These are phyloP conservation scores for Hyphopichia pseudoburtonii DNA, from an alignment of 1,139 yeast species.

Conservation along the genomic window DNA sequence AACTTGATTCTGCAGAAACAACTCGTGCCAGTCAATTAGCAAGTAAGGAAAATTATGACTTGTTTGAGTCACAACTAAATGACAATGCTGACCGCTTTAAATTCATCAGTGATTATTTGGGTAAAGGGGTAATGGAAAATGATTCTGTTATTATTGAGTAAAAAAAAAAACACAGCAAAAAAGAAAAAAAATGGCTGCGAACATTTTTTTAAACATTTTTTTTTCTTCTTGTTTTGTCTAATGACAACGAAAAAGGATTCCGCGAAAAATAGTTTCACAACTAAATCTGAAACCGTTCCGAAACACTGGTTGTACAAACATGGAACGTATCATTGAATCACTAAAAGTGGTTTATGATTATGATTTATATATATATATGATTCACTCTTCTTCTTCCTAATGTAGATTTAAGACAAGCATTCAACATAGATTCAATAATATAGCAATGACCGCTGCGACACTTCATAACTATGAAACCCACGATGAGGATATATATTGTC, in stretches of 20 bases:
- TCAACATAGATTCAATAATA: no score
- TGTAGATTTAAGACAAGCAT: no score
- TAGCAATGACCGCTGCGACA: no score
- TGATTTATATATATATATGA: no score
- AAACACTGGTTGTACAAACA: constrained; percentile 8
- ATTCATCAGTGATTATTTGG: constrained; percentile 76
- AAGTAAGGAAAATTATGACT: constrained; percentile 58
- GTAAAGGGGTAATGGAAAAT: constrained; percentile 79
- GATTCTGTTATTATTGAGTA: constrained; percentile 20
- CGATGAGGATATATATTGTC: constrained; percentile 13
- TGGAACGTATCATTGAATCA: no score
- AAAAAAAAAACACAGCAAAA: constrained; percentile 4
- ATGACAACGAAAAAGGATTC: constrained; percentile 3
- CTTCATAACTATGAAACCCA: background rate
- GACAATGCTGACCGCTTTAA: constrained; percentile 69
- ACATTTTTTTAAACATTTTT: no score
- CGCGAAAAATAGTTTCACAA: no score
- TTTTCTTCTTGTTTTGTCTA: no score
- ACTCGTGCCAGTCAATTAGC: constrained; percentile 61
- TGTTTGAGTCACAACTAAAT: constrained; percentile 59
- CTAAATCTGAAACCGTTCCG: constrained; percentile 13
- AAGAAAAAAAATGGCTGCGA: background rate
- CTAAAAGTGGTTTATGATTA: no score
- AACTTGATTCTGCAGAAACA: constrained; percentile 63
- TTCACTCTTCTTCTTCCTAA: no score